Percentiles rank a stretch among this genome's conserved stretches.
These are phyloP conservation scores for Wickerhamiella domercqiae DNA, from an alignment of 805 yeast species.

Conservation along the genomic window DNA sequence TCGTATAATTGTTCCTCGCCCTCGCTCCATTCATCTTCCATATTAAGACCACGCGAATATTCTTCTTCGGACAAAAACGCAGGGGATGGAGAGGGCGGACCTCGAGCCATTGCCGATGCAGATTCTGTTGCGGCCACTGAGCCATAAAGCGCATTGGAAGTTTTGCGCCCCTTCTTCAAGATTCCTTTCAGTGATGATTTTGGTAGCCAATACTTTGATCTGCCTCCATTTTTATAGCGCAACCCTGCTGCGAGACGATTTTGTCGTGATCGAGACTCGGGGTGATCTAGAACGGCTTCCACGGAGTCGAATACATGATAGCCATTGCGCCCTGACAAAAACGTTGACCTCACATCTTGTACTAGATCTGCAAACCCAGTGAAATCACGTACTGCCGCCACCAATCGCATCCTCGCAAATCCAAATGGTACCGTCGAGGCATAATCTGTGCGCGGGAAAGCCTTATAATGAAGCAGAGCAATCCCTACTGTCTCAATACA, in stretches of 20 bases:
- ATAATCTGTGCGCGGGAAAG: constrained; percentile 69
- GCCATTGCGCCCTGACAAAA: constrained; percentile 59
- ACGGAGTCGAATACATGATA: constrained; percentile 73
- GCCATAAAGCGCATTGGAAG: background rate
- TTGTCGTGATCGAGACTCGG: constrained; percentile 45
- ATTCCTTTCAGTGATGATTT: constrained; percentile 6
- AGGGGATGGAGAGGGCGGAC: background rate
- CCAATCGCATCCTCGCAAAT: constrained; percentile 46
- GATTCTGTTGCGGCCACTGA: background rate
- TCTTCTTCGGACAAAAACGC: background rate
- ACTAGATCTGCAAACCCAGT: constrained; percentile 62
- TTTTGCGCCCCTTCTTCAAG: background rate
- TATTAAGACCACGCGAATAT: constrained; percentile 2
- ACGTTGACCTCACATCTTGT: constrained; percentile 57
- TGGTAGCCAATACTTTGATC: constrained; percentile 68
- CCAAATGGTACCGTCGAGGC: constrained; percentile 46
- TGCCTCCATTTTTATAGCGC: constrained; percentile 65
- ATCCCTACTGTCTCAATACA: constrained; percentile 76
- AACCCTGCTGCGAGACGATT: constrained; percentile 70
- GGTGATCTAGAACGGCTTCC: constrained; percentile 48
- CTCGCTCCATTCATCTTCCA: constrained; percentile 13
- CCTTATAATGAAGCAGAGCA: constrained; percentile 75
- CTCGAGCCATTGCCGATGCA: too few relatives aligned
- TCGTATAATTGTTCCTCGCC: constrained; percentile 24
- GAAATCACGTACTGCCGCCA: constrained; percentile 59